A percentile compares a stretch with the other conserved stretches of the same genome.
These are phyloP conservation scores for Solanum rostratum DNA, from an alignment of 257 asterid genomes.

Conservation along the genomic window DNA sequence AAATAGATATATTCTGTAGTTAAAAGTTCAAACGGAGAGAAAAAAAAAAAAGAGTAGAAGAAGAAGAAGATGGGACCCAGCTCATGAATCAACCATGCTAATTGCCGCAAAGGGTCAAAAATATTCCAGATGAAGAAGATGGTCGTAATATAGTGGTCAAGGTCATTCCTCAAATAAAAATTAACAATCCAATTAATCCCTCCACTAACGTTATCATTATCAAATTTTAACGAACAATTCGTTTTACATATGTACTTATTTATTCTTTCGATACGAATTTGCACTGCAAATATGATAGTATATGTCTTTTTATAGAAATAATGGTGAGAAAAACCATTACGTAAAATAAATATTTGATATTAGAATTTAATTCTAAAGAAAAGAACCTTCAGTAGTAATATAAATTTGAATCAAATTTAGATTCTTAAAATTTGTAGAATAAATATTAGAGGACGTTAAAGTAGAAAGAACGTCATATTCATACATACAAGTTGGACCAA, in stretches of 20 bases:
- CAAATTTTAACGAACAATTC: neutral
- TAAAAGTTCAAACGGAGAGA: no score
- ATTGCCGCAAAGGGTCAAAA: neutral
- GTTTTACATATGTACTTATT: neutral
- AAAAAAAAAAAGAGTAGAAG: no score
- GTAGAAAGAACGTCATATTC: neutral
- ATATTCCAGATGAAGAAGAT: slow-evolving; percentile 10
- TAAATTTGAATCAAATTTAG: neutral
- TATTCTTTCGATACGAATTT: neutral
- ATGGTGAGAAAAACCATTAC: neutral
- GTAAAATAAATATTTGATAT: neutral
- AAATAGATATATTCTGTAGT: no score
- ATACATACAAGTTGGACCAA: neutral
- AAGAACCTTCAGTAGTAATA: neutral
- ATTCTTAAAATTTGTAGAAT: neutral
- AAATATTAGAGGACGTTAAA: neutral
- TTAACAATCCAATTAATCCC: neutral
- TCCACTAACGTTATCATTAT: neutral
- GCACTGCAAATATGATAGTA: neutral
- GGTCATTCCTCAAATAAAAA: neutral
- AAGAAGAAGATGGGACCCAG: neutral
- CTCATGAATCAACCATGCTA: neutral
- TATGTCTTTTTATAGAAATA: neutral
- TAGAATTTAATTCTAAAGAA: neutral
- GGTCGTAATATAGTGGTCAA: slow-evolving; percentile 20